Percentiles rank a stretch among this genome's conserved stretches.
phyloP scores from a whole-genome alignment of 306 rosid genomes.

The Prinsepia uniflora region DNA sequence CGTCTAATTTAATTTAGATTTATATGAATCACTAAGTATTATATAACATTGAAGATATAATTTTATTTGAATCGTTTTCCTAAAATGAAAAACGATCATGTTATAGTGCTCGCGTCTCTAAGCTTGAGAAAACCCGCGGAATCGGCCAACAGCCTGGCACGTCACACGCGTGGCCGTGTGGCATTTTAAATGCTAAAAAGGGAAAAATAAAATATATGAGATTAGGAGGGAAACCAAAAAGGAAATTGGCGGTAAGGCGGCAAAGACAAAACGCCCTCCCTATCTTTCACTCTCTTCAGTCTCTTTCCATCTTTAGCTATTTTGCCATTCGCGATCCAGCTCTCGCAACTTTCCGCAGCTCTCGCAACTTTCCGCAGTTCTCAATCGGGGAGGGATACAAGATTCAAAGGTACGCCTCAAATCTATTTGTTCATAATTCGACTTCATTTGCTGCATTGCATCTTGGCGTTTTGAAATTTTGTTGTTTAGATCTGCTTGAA shows the following conservation, averaged over 20 bases:
- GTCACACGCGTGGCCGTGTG: too few species aligned
- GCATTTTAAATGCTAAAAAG: not conserved
- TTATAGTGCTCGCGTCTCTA: too few species aligned
- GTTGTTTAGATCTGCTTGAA: not conserved
- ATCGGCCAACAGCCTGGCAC: too few species aligned
- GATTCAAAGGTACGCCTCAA: conserved; percentile 2
- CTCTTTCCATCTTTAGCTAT: not conserved
- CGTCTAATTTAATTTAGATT: too few species aligned
- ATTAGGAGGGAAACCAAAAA: conserved; percentile 20
- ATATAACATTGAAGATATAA: too few species aligned
- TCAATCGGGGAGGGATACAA: not conserved
- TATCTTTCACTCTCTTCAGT: not conserved
- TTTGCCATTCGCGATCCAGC: not conserved
- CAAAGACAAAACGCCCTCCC: not conserved
- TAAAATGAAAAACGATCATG: too few species aligned
- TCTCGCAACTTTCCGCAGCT: not conserved
- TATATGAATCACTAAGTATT: too few species aligned
- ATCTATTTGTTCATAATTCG: not conserved
- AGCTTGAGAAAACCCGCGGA: not conserved
- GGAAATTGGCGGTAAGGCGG: conserved; percentile 26
- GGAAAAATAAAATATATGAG: not conserved
- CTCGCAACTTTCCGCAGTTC: not conserved
- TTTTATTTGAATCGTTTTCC: too few species aligned
- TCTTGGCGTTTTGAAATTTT: not conserved
- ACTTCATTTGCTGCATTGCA: not conserved